Evolutionary conservation across 257 asterid genomes (phyloP).

Genomic region (Solanum pennellii): DNA sequence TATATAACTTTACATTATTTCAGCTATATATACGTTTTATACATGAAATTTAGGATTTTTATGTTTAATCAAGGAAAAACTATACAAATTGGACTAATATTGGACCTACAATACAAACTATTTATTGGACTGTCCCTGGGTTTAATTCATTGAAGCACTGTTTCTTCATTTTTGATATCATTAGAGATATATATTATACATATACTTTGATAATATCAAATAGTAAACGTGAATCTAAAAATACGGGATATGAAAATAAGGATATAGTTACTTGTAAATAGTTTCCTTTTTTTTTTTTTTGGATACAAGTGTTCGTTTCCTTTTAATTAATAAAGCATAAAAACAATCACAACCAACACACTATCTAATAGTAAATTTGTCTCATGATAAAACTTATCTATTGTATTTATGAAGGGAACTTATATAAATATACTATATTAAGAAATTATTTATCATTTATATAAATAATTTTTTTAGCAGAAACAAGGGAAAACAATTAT

Average conservation of each 20-base stretch:
- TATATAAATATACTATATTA: too few species aligned
- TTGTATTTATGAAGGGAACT: too few species aligned
- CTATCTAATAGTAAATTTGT: too few species aligned
- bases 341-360: not conserved
- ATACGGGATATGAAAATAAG: too few species aligned
- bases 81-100: not conserved
- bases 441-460: too few species aligned
- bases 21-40: not conserved
- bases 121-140: too few species aligned
- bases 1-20: not conserved
- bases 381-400: too few species aligned
- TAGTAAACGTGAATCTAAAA: not conserved
- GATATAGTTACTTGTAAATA: not conserved
- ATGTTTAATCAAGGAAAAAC: not conserved
- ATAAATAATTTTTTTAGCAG: too few species aligned
- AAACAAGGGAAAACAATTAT: too few species aligned
- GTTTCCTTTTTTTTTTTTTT: too few species aligned
- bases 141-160: too few species aligned
- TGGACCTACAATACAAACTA: not conserved
- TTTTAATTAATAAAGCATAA: too few species aligned
- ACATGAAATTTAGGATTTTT: not conserved
- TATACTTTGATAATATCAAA: not conserved
- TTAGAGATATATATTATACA: not conserved
- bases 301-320: not conserved
- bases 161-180: not conserved